These are phyloP conservation scores for Arthrocladium fulminans DNA, from an alignment of 2,329 filamentous ascomycete genomes.

Conservation along the genomic window DNA sequence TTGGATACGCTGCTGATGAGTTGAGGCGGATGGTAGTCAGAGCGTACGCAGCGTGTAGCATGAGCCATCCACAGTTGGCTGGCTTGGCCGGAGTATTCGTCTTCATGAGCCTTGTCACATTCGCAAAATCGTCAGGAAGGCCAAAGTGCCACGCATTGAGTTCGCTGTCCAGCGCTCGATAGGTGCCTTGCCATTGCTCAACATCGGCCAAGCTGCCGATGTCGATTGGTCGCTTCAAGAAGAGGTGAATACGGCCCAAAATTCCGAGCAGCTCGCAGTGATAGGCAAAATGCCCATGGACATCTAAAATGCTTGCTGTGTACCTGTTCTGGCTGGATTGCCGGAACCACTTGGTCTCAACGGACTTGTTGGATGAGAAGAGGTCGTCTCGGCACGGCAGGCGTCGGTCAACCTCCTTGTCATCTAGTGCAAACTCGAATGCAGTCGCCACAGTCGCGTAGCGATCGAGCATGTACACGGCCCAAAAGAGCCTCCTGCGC, in stretches of 20 bases:
- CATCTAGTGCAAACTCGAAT: slow-evolving; percentile 81
- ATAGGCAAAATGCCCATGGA: slow-evolving; percentile 74
- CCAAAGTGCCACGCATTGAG: slow-evolving; percentile 76
- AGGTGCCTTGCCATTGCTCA: slow-evolving; percentile 79
- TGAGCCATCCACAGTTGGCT: slow-evolving; percentile 75
- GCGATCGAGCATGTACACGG: slow-evolving; percentile 81
- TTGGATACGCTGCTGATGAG: slow-evolving; percentile 86
- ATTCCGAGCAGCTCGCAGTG: slow-evolving; percentile 90
- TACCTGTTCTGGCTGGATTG: slow-evolving; percentile 50
- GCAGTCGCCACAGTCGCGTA: slow-evolving; percentile 87
- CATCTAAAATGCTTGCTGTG: slow-evolving; percentile 50
- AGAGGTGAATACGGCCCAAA: slow-evolving; percentile 76
- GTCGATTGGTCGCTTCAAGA: slow-evolving; percentile 80
- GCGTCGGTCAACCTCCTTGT: slow-evolving; percentile 79
- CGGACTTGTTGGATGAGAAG: slow-evolving; percentile 72
- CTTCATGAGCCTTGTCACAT: slow-evolving; percentile 70
- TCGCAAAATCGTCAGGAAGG: slow-evolving; percentile 73
- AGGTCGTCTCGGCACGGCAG: slow-evolving; percentile 80
- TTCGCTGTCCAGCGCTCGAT: slow-evolving; percentile 72
- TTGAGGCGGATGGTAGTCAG: slow-evolving; percentile 85
- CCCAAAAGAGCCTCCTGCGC: slow-evolving; percentile 79
- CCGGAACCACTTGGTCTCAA: slow-evolving; percentile 75
- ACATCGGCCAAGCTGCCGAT: slow-evolving; percentile 77
- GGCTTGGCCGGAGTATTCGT: slow-evolving; percentile 55
- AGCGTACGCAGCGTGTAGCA: slow-evolving; percentile 84